Base-by-base conservation (phyloP, 2,329 filamentous ascomycete species). In the Tolypocladium guangdongense region DNA sequence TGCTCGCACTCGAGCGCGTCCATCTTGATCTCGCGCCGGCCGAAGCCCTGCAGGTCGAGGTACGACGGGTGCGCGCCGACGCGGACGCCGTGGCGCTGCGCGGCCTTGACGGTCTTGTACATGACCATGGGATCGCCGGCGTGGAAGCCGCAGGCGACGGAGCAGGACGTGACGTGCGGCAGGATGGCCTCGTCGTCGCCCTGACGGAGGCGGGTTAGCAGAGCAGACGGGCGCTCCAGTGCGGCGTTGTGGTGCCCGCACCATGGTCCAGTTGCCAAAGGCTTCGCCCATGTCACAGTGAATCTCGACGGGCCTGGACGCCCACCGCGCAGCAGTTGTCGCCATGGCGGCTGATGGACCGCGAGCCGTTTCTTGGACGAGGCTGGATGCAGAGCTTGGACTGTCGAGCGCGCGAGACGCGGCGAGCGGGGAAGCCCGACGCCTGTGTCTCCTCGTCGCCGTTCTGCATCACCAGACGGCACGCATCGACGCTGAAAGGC, bases 11-110 rank as follows among this genome's bases (percentile, higher is more conserved):
- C 81, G 20, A 78, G 77, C 1, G 78, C 72, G 1, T 72, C 68
- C 59, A 86, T 72, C 46, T 79, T 77, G 64, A 86, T 84, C 56
- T 81, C 76, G 20, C 83, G 74, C 2, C 83, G 71, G 2, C 83
- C 83, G 59, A 86, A 86, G 10, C 83, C 83, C 66, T 81, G 75
- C 24, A 84, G 72, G 62, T 86, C 83, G n/a, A 79, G 81, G 0
- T 85, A 70, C 1, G 82, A 81, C 0, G 83, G 83, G 59, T 87
- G 83, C 0, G 83, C 83, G 8, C 83, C 83, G 7, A 80, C 68
- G 50, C 71, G 73, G 56, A 86, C 74, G 54, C 72, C 72, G 64
- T 82, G 75, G 43, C 73, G 63, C 65, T 83, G 84, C 66, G 79
- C 82, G 20, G 76, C 70, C 11, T 68, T 70, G 12, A 85, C 76